Conservation (phyloP, 2,329 filamentous ascomycete species). For the Ophiostoma australiae region DNA sequence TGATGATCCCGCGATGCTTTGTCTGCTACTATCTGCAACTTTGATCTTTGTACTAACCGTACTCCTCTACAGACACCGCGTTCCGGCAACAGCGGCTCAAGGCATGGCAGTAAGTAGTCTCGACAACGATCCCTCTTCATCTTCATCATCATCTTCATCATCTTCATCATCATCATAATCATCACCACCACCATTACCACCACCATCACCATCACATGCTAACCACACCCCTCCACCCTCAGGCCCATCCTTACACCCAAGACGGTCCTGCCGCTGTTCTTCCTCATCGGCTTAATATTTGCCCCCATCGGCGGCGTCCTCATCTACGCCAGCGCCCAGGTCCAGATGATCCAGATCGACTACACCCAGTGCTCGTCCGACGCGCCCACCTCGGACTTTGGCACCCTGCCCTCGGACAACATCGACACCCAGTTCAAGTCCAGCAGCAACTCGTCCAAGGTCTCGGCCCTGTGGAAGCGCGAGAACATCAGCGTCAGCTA, state of each 20-base stretch:
- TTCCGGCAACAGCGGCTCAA: conserved; percentile 96
- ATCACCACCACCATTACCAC: too few relatives aligned
- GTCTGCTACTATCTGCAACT: not conserved
- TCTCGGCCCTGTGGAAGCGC: conserved; percentile 39
- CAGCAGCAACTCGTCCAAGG: conserved; percentile 38
- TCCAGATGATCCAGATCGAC: conserved; percentile 85
- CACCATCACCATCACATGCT: not conserved
- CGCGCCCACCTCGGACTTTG: conserved; percentile 42
- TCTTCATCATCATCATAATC: too few relatives aligned
- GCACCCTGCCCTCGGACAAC: conserved; percentile 53
- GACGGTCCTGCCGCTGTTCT: conserved; percentile 87
- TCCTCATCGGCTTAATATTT: conserved; percentile 84
- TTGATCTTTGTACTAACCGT: not conserved
- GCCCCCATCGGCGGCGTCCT: conserved; percentile 85
- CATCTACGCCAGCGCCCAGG: conserved; percentile 77
- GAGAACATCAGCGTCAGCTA: conserved; percentile 40
- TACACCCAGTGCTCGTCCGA: conserved; percentile 71
- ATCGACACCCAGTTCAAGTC: conserved; percentile 69
- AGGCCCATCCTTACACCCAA: conserved; percentile 94
- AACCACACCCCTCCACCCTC: not conserved
- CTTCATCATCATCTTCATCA: not conserved
- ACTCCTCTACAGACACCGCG: conserved; percentile 67
- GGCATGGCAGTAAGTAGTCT: conserved; percentile 82
- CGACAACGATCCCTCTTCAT: too few relatives aligned
- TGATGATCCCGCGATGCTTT: not conserved